Evolutionary conservation across 257 asterid genomes (phyloP).

Genomic region (Buddleja alternifolia): DNA sequence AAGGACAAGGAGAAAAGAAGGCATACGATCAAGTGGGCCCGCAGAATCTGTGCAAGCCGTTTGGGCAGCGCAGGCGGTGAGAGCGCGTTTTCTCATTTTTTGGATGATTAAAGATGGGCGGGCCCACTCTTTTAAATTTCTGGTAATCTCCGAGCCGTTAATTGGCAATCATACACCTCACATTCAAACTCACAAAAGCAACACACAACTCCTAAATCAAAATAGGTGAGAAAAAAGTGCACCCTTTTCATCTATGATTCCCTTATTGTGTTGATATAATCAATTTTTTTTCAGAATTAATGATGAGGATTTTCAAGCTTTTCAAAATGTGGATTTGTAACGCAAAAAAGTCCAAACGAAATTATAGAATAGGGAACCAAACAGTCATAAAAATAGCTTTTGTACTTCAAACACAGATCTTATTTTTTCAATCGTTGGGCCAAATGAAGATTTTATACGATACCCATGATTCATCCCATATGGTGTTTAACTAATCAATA

Average conservation of each 20-base stretch:
- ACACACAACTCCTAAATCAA: conserved; percentile 4
- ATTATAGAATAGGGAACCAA: no score
- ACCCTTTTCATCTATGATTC: conserved; percentile 10
- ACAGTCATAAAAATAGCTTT: no score
- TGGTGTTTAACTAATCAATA: no score
- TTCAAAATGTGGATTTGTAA: no score
- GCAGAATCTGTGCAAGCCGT: conserved; percentile 23
- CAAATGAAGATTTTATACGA: no score
- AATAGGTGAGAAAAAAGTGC: neutral
- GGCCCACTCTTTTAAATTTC: conserved; percentile 35
- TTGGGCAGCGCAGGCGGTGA: conserved; percentile 32
- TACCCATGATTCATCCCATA: no score
- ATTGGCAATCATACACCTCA: conserved; percentile 56
- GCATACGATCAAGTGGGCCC: conserved; percentile 38
- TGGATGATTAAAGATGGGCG: neutral
- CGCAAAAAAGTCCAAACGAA: no score
- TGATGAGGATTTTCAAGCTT: no score
- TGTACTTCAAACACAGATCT: no score
- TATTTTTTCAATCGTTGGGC: no score
- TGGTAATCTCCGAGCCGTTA: conserved; percentile 49
- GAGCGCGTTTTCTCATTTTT: conserved; percentile 30
- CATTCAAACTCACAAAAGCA: conserved; percentile 39
- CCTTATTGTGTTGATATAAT: conserved; percentile 9
- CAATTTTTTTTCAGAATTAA: no score
- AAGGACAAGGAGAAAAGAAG: neutral